phyloP scores from a whole-genome alignment of 768 basidiomycete genomes.

The Agrocybe pediades region DNA sequence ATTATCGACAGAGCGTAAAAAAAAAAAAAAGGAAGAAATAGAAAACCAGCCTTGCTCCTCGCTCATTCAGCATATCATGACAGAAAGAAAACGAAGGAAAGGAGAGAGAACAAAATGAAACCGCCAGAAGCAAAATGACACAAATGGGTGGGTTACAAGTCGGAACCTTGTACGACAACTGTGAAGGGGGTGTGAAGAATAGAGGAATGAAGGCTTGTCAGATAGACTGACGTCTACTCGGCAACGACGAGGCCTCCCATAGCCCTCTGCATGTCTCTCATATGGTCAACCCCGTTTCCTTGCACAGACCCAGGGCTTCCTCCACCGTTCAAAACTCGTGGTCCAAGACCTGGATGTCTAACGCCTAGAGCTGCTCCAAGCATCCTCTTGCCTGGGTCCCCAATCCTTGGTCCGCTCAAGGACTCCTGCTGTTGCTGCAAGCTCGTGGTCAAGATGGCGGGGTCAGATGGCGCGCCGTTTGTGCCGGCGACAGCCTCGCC shows the following conservation, averaged over 20 bases:
- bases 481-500: conserved; percentile 50
- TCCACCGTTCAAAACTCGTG: conserved; percentile 52
- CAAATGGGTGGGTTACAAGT: conserved; percentile 17
- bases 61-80: conserved; percentile 15
- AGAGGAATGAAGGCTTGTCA: conserved; percentile 13
- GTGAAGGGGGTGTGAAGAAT: conserved; percentile 11
- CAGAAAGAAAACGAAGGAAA: conserved; percentile 14
- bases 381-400: conserved; percentile 89
- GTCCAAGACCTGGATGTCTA: conserved; percentile 73
- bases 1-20: conserved; percentile 19
- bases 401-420: conserved; percentile 72
- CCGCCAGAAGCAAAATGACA: conserved; percentile 14
- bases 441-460: conserved; percentile 66
- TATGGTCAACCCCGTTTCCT: conserved; percentile 51
- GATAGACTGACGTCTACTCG: conserved; percentile 47
- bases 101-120: conserved; percentile 11
- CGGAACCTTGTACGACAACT: conserved; percentile 15
- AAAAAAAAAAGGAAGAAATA: conserved; percentile 15
- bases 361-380: conserved; percentile 83
- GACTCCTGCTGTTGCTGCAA: conserved; percentile 41
- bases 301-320: conserved; percentile 39
- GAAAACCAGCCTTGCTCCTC: conserved; percentile 22
- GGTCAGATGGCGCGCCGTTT: conserved; percentile 51
- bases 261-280: conserved; percentile 72
- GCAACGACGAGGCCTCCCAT: conserved; percentile 76